Evolutionary conservation across 306 rosid genomes (phyloP).

Genomic region (Vicia faba): DNA sequence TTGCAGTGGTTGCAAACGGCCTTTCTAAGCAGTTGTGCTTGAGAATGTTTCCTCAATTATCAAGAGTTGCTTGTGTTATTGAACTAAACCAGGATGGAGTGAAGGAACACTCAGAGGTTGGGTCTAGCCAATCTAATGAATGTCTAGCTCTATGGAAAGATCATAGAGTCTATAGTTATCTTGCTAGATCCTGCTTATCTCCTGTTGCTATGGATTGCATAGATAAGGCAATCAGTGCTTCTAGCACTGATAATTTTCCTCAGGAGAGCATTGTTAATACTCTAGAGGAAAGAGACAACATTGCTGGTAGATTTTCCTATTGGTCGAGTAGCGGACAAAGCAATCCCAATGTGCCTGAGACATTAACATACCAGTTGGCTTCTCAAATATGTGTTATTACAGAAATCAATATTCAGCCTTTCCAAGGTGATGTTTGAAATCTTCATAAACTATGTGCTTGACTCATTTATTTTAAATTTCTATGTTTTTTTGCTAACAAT

Average conservation of each 20-base stretch:
- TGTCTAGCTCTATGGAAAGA: slow-evolving; percentile 57
- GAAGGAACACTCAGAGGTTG: slow-evolving; percentile 53
- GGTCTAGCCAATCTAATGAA: slow-evolving; percentile 65
- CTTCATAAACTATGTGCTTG: slow-evolving; percentile 26
- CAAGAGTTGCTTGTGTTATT: slow-evolving; percentile 51
- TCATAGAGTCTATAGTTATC: slow-evolving; percentile 61
- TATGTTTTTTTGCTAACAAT: slow-evolving; percentile 31
- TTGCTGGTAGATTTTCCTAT: slow-evolving; percentile 49
- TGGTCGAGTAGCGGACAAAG: slow-evolving; percentile 95
- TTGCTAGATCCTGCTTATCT: slow-evolving; percentile 47
- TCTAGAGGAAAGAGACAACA: slow-evolving; percentile 45
- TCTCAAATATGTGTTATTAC: slow-evolving; percentile 66
- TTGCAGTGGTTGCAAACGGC: slow-evolving; percentile 73
- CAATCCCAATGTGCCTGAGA: slow-evolving; percentile 73
- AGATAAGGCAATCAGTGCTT: slow-evolving; percentile 60
- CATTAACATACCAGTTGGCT: slow-evolving; percentile 64
- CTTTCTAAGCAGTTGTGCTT: slow-evolving; percentile 78
- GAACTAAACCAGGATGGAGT: slow-evolving; percentile 51
- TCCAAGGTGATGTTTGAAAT: slow-evolving; percentile 56
- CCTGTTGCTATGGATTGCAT: slow-evolving; percentile 51
- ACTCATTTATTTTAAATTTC: slow-evolving; percentile 13
- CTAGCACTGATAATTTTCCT: slow-evolving; percentile 92
- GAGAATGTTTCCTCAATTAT: slow-evolving; percentile 82
- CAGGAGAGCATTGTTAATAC: slow-evolving; percentile 78
- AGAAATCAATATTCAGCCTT: slow-evolving; percentile 76